Evolutionary conservation across 148 eudicot species (phyloP).

Genomic region (Heliamphora exappendiculata): DNA sequence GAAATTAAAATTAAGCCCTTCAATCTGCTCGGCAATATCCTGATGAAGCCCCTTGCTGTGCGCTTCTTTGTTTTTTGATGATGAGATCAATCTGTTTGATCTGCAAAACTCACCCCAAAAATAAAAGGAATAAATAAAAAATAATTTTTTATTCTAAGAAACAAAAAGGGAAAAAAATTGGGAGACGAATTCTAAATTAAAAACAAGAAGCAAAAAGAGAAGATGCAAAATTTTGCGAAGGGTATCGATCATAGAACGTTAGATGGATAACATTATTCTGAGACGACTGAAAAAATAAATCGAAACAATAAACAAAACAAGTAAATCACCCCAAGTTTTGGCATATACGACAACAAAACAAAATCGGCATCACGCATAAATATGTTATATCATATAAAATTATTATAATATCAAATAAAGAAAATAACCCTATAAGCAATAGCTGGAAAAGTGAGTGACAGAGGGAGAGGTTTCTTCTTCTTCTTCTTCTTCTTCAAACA

Average conservation of each 20-base stretch:
- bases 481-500: neutral
- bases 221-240: too few species aligned
- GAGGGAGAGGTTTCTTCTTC: neutral
- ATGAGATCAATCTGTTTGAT: slow-evolving; percentile 4
- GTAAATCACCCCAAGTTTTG: too few species aligned
- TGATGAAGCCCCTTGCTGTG: neutral
- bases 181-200: too few species aligned
- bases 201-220: too few species aligned
- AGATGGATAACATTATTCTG: too few species aligned
- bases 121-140: neutral
- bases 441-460: neutral
- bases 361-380: too few species aligned
- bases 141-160: neutral
- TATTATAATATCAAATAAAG: neutral
- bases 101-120: slow-evolving; percentile 9
- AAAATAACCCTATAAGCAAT: neutral
- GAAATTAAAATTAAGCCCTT: neutral
- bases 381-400: too few species aligned
- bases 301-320: too few species aligned
- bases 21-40: neutral
- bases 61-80: neutral
- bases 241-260: too few species aligned
- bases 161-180: neutral
- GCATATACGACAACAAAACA: too few species aligned
- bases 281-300: too few species aligned